phyloP scores from a whole-genome alignment of 2,329 filamentous ascomycete genomes.

The Ophiocordyceps unilateralis region DNA sequence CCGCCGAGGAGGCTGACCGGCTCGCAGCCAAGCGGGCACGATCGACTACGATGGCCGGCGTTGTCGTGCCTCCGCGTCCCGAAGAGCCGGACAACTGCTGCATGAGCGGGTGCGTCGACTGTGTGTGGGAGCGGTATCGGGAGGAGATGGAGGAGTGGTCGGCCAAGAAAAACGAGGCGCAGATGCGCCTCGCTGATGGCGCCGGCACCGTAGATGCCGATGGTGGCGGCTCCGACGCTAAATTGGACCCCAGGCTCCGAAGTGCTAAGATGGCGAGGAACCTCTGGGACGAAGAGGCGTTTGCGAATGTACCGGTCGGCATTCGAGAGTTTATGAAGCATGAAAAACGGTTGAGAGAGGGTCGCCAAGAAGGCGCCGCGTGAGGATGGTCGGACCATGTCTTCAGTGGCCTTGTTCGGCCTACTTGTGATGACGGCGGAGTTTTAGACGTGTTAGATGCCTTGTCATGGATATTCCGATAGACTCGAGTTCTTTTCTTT shows the following conservation, averaged over 20 bases:
- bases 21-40: slow-evolving; percentile 38
- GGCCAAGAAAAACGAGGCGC: slow-evolving; percentile 44
- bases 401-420: too few relatives aligned
- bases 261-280: slow-evolving; percentile 29
- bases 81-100: slow-evolving; percentile 95
- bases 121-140: slow-evolving; percentile 82
- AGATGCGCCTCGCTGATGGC: slow-evolving; percentile 25
- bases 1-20: slow-evolving; percentile 48
- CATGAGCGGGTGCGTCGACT: slow-evolving; percentile 97
- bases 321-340: slow-evolving; percentile 96
- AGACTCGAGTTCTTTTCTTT: too few relatives aligned
- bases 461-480: neutral
- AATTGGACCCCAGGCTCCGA: slow-evolving; percentile 33
- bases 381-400: slow-evolving; percentile 17
- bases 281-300: slow-evolving; percentile 49
- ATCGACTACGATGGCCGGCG: slow-evolving; percentile 54
- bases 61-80: slow-evolving; percentile 68
- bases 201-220: slow-evolving; percentile 58
- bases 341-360: slow-evolving; percentile 76
- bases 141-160: slow-evolving; percentile 91
- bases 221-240: slow-evolving; percentile 55
- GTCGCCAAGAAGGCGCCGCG: slow-evolving; percentile 42
- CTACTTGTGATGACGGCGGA: neutral
- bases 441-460: neutral
- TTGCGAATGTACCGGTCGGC: slow-evolving; percentile 70